phyloP scores from a whole-genome alignment of 345 rosid genomes.

The Bretschneidera sinensis region DNA sequence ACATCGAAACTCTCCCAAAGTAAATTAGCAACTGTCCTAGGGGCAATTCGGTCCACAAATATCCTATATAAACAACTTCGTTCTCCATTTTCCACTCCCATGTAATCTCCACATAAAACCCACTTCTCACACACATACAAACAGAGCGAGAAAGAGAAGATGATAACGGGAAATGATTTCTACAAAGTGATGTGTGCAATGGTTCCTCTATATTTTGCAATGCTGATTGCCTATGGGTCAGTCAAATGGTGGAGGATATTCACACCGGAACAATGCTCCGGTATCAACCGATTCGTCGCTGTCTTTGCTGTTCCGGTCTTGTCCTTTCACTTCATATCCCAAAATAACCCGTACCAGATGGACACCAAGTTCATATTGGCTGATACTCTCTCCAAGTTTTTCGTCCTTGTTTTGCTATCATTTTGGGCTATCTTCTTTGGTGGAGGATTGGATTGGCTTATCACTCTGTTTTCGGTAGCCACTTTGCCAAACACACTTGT shows the following conservation, averaged over 20 bases:
- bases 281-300: conserved; percentile 47
- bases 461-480: conserved; percentile 44
- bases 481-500: conserved; percentile 55
- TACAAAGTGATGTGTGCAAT: conserved; percentile 57
- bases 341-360: conserved; percentile 47
- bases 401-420: conserved; percentile 27
- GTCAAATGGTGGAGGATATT: conserved; percentile 55
- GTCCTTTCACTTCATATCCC: conserved; percentile 50
- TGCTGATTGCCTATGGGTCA: conserved; percentile 43
- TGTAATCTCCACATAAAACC: not conserved
- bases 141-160: conserved; percentile 16
- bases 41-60: conserved; percentile 27
- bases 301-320: conserved; percentile 47
- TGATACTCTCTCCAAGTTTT: conserved; percentile 36
- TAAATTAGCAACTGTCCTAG: conserved; percentile 8
- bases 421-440: conserved; percentile 25
- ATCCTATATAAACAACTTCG: conserved; percentile 24
- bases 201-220: conserved; percentile 39
- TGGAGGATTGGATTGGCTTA: conserved; percentile 45
- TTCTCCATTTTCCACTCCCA: not conserved
- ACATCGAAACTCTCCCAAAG: not conserved
- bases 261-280: conserved; percentile 46
- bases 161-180: conserved; percentile 33
- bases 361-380: conserved; percentile 45
- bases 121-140: not conserved